Evolutionary conservation across 345 rosid genomes (phyloP), one percentile per base, ranked within the genome.

Genomic region (Aethionema arabicum): DNA sequence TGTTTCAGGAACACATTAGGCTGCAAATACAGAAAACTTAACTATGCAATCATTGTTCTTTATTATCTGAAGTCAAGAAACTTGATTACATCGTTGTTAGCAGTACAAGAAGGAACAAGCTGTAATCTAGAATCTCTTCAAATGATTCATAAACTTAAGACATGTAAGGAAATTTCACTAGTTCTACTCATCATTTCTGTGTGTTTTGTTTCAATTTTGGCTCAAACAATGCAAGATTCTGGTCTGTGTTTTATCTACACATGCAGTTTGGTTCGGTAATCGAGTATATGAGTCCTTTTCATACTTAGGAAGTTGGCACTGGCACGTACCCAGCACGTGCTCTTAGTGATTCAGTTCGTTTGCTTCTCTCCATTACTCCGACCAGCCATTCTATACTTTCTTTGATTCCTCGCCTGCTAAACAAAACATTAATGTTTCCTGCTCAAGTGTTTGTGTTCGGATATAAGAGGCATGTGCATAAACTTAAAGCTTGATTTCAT

Each of bases 351-450:
- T 88, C 99, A 3, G 95, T 86, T 82, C 99, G 86, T 82, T 86
- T 95, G 91, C 97, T 90, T 78, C 89, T 84, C 73, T 86, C 95
- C 98, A 95, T 95, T 68, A 85, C 98, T 35, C 80, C 89, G 9
- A 88, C 83, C 30, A 95, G 81, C 97, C 99, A 88, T 63, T 88
- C 96, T 14, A 88, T 78, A 53, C 98, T 76, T 69, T 79, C 95
- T 72, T 86, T 95, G 36, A 91, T 88, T 50, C 98, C 98, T 71
- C 78, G 64, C 73, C 98, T 91, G 87, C 80, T 64, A 21, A 42
- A 16, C n/a, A 10, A 29, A 14, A 44, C 12, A 45, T 38, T 56
- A 3, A 4, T 1, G 2, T 16, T 32, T 27, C 4, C 13, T 29
- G 50, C 4, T 58, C 11, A 31, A 38, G 37, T 41, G 37, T 48